Conservation (phyloP, 2,329 filamentous ascomycete genomes). For the Fusarium redolens region DNA sequence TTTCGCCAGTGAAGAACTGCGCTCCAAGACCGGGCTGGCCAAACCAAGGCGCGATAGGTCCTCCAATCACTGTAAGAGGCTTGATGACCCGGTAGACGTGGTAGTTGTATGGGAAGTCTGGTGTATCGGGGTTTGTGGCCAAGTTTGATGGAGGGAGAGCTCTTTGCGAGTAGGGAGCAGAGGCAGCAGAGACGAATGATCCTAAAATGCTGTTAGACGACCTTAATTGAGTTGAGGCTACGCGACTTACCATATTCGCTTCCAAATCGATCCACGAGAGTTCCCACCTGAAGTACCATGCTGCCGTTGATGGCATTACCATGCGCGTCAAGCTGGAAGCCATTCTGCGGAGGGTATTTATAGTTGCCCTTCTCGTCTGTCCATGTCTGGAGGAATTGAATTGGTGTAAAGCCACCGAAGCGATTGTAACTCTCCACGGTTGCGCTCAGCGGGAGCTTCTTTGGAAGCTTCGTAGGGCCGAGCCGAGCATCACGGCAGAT, state of each 20-base stretch:
- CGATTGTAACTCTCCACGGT: conserved; percentile 50
- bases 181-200: conserved; percentile 55
- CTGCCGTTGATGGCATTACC: conserved; percentile 54
- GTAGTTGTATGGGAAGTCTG: conserved; percentile 59
- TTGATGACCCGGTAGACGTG: conserved; percentile 59
- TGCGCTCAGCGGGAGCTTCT: conserved; percentile 49
- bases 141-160: conserved; percentile 60
- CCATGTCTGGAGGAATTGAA: conserved; percentile 53
- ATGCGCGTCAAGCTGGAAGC: conserved; percentile 53
- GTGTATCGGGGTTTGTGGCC: conserved; percentile 47
- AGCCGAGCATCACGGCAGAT: conserved; percentile 53
- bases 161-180: conserved; percentile 59
- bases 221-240: no score
- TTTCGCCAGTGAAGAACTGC: conserved; percentile 47
- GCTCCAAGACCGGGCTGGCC: conserved; percentile 61
- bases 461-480: conserved; percentile 51
- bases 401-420: conserved; percentile 55
- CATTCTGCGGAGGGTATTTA: conserved; percentile 53
- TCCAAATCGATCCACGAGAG: conserved; percentile 62
- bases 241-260: conserved; percentile 52
- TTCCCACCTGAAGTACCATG: conserved; percentile 53
- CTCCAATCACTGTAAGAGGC: conserved; percentile 54
- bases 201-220: conserved; percentile 29
- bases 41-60: conserved; percentile 62
- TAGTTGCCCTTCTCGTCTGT: conserved; percentile 45